phyloP scores from a whole-genome alignment of 2,329 filamentous ascomycete species.

The Scleromitrula shiraiana region DNA sequence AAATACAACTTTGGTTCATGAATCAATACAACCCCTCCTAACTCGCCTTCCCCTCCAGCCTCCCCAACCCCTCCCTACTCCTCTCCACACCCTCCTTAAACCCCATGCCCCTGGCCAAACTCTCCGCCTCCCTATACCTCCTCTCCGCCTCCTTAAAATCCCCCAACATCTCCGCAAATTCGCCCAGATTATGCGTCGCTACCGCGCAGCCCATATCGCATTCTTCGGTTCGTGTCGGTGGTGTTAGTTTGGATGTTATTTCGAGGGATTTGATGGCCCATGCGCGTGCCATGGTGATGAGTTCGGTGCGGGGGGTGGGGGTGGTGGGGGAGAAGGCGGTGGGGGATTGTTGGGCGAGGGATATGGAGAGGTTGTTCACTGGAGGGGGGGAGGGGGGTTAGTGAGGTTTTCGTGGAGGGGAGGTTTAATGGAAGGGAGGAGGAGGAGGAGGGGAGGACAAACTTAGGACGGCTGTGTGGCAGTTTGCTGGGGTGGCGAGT shows the following conservation, averaged over 20 bases:
- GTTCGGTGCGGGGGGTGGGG: conserved; percentile 47
- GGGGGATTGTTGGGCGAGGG: conserved; percentile 13
- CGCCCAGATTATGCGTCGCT: conserved; percentile 78
- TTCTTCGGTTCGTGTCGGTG: conserved; percentile 62
- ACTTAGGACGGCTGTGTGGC: conserved; percentile 75
- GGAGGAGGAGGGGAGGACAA: conserved; percentile 28
- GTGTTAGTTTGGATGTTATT: conserved; percentile 56
- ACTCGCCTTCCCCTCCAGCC: conserved; percentile 2
- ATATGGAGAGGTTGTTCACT: not conserved
- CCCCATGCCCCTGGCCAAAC: conserved; percentile 47
- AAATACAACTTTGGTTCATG: not conserved
- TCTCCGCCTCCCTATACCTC: conserved; percentile 61
- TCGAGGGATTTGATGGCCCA: conserved; percentile 75
- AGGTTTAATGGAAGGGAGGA: not conserved
- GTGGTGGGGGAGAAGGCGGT: conserved; percentile 30
- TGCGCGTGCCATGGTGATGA: conserved; percentile 61
- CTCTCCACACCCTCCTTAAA: conserved; percentile 45
- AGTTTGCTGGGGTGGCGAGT: conserved; percentile 54
- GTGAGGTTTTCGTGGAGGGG: not conserved
- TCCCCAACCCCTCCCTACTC: conserved; percentile 43
- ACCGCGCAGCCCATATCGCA: conserved; percentile 79
- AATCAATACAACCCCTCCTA: not conserved
- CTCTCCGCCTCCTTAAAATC: conserved; percentile 55
- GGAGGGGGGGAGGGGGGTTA: not conserved
- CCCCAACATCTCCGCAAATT: conserved; percentile 70